Conservation (phyloP, 805 yeast genomes). For the Saturnispora halmiae region DNA sequence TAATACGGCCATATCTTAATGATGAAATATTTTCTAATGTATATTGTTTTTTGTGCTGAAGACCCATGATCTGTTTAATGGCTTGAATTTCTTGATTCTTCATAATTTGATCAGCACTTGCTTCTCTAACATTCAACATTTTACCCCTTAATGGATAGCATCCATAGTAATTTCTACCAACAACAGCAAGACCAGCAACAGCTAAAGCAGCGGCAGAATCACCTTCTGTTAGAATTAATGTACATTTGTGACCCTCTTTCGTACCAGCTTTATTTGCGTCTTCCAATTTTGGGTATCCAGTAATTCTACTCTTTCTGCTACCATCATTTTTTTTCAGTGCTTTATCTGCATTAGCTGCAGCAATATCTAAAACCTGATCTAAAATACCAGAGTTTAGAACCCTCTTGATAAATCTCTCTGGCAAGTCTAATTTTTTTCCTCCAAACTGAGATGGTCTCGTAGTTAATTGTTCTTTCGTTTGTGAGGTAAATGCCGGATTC, state of each 20-base stretch:
- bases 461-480: constrained; percentile 91
- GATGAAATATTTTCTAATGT: constrained; percentile 50
- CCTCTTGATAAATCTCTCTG: constrained; percentile 67
- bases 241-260: constrained; percentile 82
- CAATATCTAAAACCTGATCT: constrained; percentile 75
- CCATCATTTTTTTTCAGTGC: constrained; percentile 89
- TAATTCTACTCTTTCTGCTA: constrained; percentile 68
- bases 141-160: constrained; percentile 95
- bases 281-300: constrained; percentile 80
- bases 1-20: constrained; percentile 88
- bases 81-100: constrained; percentile 94
- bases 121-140: constrained; percentile 90
- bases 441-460: constrained; percentile 87
- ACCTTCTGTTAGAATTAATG: constrained; percentile 91
- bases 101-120: constrained; percentile 88
- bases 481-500: constrained; percentile 96
- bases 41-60: constrained; percentile 85
- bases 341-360: constrained; percentile 81
- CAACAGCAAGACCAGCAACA: constrained; percentile 86
- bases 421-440: constrained; percentile 61
- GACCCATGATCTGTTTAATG: constrained; percentile 87
- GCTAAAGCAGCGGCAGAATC: constrained; percentile 92
- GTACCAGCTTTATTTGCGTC: constrained; percentile 98
- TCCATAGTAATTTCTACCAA: constrained; percentile 92
- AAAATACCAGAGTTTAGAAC: constrained; percentile 58